phyloP scores from a whole-genome alignment of 2,329 filamentous ascomycete genomes.

The Venturiaceae sp. region DNA sequence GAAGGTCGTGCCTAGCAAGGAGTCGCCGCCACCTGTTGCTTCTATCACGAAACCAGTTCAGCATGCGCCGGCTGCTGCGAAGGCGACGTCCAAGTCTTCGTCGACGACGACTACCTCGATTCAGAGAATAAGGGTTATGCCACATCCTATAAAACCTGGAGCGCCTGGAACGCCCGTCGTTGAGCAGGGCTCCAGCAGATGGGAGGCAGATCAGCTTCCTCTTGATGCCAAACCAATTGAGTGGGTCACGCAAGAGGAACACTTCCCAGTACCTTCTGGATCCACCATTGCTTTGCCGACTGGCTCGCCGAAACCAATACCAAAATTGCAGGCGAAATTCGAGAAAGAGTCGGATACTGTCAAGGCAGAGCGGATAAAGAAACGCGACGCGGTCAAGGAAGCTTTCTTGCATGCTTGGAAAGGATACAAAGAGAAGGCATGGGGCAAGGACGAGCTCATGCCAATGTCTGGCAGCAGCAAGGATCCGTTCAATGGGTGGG shows the following conservation, averaged over 20 bases:
- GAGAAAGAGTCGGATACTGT: slow-evolving; percentile 20
- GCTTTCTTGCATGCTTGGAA: slow-evolving; percentile 73
- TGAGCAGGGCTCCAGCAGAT: slow-evolving; percentile 13
- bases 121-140: slow-evolving; percentile 3
- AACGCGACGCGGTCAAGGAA: slow-evolving; percentile 57
- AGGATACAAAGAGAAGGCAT: slow-evolving; percentile 71
- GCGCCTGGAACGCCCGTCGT: not conserved
- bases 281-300: slow-evolving; percentile 69
- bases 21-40: slow-evolving; percentile 5
- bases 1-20: not conserved
- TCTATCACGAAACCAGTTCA: slow-evolving; percentile 6
- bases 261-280: slow-evolving; percentile 64
- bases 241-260: slow-evolving; percentile 66
- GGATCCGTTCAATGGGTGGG: slow-evolving; percentile 88
- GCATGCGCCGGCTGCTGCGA: not conserved
- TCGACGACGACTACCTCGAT: not conserved
- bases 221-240: slow-evolving; percentile 36
- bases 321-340: slow-evolving; percentile 68
- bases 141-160: not conserved
- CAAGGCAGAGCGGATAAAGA: slow-evolving; percentile 56
- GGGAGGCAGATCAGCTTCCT: slow-evolving; percentile 11
- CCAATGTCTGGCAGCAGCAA: slow-evolving; percentile 59
- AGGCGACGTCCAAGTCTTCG: too few relatives aligned
- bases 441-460: slow-evolving; percentile 76
- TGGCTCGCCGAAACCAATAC: slow-evolving; percentile 58